Evolutionary conservation across 2,329 filamentous ascomycete species (phyloP).

Genomic region (Phyllosticta citrichinensis): DNA sequence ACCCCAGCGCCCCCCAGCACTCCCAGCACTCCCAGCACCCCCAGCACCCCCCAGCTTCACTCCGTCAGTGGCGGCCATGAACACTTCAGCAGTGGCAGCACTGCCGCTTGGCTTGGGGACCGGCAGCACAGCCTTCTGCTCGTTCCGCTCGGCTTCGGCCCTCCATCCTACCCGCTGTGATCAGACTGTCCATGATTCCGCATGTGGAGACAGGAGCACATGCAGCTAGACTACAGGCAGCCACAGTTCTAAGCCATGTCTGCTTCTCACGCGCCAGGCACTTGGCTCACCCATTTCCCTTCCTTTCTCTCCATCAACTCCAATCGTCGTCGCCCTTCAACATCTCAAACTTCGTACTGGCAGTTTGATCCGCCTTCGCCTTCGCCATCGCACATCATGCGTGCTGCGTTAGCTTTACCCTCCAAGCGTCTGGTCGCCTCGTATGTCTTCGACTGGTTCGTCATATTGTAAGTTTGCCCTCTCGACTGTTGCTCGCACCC

Average conservation of each 20-base stretch:
- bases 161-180: not conserved
- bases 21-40: too few species aligned
- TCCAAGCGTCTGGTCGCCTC: constrained; percentile 49
- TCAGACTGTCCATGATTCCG: not conserved
- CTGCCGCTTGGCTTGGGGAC: too few species aligned
- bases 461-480: constrained; percentile 47
- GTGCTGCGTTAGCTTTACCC: constrained; percentile 16
- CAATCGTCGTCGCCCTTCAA: not conserved
- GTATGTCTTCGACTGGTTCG: constrained; percentile 65
- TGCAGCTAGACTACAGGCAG: not conserved
- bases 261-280: not conserved
- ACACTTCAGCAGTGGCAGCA: too few species aligned
- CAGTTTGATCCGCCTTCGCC: not conserved
- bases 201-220: not conserved
- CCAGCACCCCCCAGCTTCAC: too few species aligned
- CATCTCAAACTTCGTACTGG: not conserved
- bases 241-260: not conserved
- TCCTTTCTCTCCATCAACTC: not conserved
- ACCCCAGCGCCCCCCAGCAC: too few species aligned
- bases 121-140: not conserved
- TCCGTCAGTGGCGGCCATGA: too few species aligned
- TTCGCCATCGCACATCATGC: not conserved
- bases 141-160: not conserved
- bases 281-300: not conserved
- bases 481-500: not conserved